A percentile compares a stretch with the other conserved stretches of the same genome.
These are phyloP conservation scores for Trichophyton rubrum DNA, from an alignment of 2,329 filamentous ascomycete genomes.

Conservation along the genomic window DNA sequence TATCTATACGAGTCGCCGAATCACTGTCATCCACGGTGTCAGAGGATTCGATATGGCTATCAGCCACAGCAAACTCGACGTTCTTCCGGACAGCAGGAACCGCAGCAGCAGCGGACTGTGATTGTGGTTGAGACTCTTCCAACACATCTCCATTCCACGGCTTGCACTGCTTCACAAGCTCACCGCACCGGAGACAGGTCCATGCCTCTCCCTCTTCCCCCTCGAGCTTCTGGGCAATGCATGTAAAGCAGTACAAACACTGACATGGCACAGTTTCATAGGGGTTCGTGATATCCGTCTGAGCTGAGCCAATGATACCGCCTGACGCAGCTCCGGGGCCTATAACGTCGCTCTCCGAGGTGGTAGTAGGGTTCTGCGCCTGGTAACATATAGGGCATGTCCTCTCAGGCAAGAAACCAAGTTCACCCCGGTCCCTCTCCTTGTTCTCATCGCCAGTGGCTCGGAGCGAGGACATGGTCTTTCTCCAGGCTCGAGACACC, in stretches of 20 bases:
- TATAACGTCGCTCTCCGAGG: constrained; percentile 63
- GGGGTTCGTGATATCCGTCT: constrained; percentile 90
- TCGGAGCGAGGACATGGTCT: constrained; percentile 53
- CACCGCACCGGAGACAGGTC: constrained; percentile 80
- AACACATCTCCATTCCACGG: constrained; percentile 89
- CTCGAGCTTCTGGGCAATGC: constrained; percentile 78
- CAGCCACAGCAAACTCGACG: constrained; percentile 29
- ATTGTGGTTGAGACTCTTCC: constrained; percentile 21
- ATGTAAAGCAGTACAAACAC: constrained; percentile 93
- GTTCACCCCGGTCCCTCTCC: constrained; percentile 54
- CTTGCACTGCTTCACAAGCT: constrained; percentile 68
- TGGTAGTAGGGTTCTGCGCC: constrained; percentile 65
- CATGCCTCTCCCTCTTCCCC: constrained; percentile 90
- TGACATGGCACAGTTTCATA: constrained; percentile 84
- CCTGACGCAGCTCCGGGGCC: constrained; percentile 50
- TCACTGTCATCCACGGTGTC: constrained; percentile 10
- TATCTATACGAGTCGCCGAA: constrained; percentile 19
- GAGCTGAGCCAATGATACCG: constrained; percentile 73
- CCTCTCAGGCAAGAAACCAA: constrained; percentile 74
- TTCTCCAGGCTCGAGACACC: constrained; percentile 76
- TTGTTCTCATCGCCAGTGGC: constrained; percentile 39
- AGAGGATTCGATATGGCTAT: constrained; percentile 11
- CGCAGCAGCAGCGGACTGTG: constrained; percentile 16
- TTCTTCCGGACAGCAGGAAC: constrained; percentile 24
- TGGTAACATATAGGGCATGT: constrained; percentile 97